Base-by-base conservation (phyloP, 768 basidiomycete genomes). In the Lactifluus subvellereus region DNA sequence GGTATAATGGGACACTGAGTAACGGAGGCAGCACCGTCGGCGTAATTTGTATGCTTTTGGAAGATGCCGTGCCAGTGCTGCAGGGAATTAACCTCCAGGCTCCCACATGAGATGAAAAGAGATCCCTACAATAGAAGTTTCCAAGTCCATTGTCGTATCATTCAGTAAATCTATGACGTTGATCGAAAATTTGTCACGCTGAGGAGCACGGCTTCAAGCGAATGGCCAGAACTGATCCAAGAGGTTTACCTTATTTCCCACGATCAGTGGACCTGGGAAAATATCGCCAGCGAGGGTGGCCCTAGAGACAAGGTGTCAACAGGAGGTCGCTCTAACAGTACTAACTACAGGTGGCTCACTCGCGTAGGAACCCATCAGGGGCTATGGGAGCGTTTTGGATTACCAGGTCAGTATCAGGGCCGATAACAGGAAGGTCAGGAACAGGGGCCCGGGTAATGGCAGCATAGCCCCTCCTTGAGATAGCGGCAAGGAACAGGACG, bases 51-150 rank as follows among this genome's bases (percentile, higher is more conserved):
- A 2, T 62, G 55, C 0, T 67, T 67, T 68, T 83, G 82, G 47
- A 71, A 75, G 42, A 83, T 65, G 0, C 83, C 82, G 65, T 84
- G 83, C 81, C 80, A 83, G 64, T 84, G 82, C 83, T 84, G 57
- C 1, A 55, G 4, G 32, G 14, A 14, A 2, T 42, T 20, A 6
- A 27, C 22, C 6, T 33, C 22, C 11, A 5, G 2, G 0, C 7
- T 38, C 4, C 4, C 4, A 2, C 16, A 40, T 8, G 2, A 66
- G 6, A 45, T 33, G 22, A 43, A 22, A 38, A 18, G 18, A 38
- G 35, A 42, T 22, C 1, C 18, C 43, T 10, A 83, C 82, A 30
- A 85, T 77, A 47, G 77, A 80, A 6, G 84, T 84, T 4, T 71
- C 73, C 48, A 74, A 75, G 43, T 77, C 64, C 82, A 84, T 80